Base-by-base conservation (phyloP, 208 protist genomes). In the Porcisia hertigi region DNA sequence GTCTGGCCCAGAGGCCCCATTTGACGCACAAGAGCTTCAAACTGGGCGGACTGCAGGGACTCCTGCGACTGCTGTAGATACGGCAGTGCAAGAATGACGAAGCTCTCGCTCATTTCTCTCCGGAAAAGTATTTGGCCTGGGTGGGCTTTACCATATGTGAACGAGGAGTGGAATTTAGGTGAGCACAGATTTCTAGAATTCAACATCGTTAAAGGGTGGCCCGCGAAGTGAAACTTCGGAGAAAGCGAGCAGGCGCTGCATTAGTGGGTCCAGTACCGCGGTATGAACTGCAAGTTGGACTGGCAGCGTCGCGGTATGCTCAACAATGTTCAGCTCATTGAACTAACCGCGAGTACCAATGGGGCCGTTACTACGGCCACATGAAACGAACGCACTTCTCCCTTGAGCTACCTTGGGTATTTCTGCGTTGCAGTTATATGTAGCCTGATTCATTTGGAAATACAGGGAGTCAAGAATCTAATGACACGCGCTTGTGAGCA, bases 1-100 rank as follows among this genome's bases (percentile, higher is more conserved):
- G 76, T 77, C 69, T 94, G 87, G 18, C 88, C 93, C 53, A 89
- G 58, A 30, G 88, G 86, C 20, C 89, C 91, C 72, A 97, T 84
- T n/a, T 87, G 83, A 3, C 85, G 57, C 57, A 91, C 87, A 57
- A 97, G 72, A 23, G 86, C 80, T 73, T 94, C 88, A 65, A 90
- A 97, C 60, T 97, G 93, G 0, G 88, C 81, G 11, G 89, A 95
- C 14, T 90, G 82, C 49, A 92, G 58, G 30, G 75, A 84, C 34
- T 94, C 92, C 39, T 74, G 81, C 69, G 85, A 90, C 75, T 92
- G 83, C 53, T 79, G 85, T 71, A 92, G 79, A 74, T 92, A 96
- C 14, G 92, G 92, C 71, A 96, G 84, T 54, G 89, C 85, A 36
- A 96, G 73, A 70, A 96, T 80, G 59, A 95, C 73, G 83, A 96